phyloP scores from a whole-genome alignment of 2,329 filamentous ascomycete genomes.

The Calonectria henricotiae region DNA sequence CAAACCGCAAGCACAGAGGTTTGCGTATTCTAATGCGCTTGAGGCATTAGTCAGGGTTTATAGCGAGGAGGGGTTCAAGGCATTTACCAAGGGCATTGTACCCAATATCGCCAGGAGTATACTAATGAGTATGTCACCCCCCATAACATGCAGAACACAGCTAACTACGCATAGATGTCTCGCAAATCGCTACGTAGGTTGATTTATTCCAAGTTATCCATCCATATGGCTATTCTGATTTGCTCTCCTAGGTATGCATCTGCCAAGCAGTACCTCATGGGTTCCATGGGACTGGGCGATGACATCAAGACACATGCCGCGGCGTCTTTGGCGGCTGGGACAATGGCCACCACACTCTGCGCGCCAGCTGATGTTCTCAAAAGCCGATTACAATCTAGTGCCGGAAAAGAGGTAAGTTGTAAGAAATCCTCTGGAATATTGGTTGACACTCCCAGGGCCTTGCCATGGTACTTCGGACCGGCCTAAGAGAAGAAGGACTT shows the following conservation, averaged over 20 bases:
- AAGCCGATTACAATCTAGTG: constrained; percentile 59
- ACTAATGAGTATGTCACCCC: constrained; percentile 60
- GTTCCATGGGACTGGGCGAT: constrained; percentile 55
- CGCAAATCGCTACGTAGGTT: constrained; percentile 63
- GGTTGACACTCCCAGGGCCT: constrained; percentile 51
- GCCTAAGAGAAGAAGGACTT: constrained; percentile 59
- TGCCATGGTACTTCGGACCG: constrained; percentile 55
- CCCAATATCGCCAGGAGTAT: constrained; percentile 63
- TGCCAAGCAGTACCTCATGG: constrained; percentile 56
- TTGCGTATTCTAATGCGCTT: constrained; percentile 60
- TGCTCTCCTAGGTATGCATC: constrained; percentile 54
- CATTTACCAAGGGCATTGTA: constrained; percentile 59
- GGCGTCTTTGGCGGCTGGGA: constrained; percentile 62
- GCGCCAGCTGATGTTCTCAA: constrained; percentile 65
- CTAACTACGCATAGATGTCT: constrained; percentile 57
- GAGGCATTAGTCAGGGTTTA: constrained; percentile 49
- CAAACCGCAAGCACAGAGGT: constrained; percentile 57
- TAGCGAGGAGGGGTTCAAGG: constrained; percentile 60
- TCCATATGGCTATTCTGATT: background rate
- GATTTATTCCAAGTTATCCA: rapidly evolving
- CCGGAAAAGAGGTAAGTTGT: constrained; percentile 49
- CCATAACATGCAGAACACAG: rapidly evolving
- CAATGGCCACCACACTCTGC: constrained; percentile 64
- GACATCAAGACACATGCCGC: constrained; percentile 61
- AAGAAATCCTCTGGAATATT: background rate